These are phyloP conservation scores for Neoboletus subvelutipes DNA, from an alignment of 768 basidiomycete genomes.

Conservation along the genomic window DNA sequence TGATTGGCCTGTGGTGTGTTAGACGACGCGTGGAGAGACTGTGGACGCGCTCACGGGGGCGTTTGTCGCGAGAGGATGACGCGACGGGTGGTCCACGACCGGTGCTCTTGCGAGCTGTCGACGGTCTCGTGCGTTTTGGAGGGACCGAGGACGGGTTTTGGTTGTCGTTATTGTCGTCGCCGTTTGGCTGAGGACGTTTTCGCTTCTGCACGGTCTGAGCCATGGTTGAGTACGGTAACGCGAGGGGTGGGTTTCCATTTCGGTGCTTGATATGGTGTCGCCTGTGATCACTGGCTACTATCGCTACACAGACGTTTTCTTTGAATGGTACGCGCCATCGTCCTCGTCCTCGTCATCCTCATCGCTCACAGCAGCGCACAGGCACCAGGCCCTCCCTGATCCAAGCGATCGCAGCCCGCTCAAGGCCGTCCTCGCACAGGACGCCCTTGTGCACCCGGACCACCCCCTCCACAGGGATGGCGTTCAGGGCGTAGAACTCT, in stretches of 20 bases:
- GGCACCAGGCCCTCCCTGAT: constrained; percentile 58
- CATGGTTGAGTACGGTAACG: constrained; percentile 42
- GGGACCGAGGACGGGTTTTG: constrained; percentile 27
- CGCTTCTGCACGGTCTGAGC: constrained; percentile 66
- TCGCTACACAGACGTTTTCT: constrained; percentile 83
- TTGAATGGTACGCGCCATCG: constrained; percentile 59
- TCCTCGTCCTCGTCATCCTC: neutral
- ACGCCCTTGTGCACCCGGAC: constrained; percentile 64
- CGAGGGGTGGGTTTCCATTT: constrained; percentile 6
- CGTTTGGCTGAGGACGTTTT: constrained; percentile 31
- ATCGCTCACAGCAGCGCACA: constrained; percentile 24
- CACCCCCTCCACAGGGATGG: constrained; percentile 70
- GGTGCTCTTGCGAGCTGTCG: constrained; percentile 85
- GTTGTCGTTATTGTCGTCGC: constrained; percentile 30
- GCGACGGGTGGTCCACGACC: constrained; percentile 50
- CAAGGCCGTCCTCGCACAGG: constrained; percentile 72
- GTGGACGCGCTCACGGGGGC: constrained; percentile 23
- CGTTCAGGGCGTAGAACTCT: constrained; percentile 67
- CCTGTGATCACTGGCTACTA: constrained; percentile 70
- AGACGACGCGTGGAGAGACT: constrained; percentile 11
- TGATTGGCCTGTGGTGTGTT: constrained; percentile 20
- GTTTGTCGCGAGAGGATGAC: constrained; percentile 28
- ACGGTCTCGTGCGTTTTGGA: constrained; percentile 47
- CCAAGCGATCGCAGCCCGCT: constrained; percentile 58
- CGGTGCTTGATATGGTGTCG: constrained; percentile 29